Evolutionary conservation across 23 red algal genomes (phyloP), one percentile per base, ranked within the genome.

Genomic region (Chondrus crispus): DNA sequence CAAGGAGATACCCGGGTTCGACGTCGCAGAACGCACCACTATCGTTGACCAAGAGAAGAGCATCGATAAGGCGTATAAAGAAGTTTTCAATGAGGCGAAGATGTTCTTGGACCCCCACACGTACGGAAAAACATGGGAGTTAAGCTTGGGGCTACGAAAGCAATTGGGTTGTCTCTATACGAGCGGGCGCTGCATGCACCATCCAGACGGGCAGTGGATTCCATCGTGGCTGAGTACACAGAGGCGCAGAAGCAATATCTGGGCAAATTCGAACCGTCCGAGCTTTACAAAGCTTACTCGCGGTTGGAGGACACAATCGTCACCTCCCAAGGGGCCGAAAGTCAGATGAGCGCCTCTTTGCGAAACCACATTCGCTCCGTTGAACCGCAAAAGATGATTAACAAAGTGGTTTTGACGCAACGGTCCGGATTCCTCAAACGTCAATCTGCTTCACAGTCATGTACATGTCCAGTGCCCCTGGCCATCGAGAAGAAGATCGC

Each of bases 11-110:
- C 7, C 54, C 36, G 81, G 81, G 7, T 85, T 44, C n/a, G 81
- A 85, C 47, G 36, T 68, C 48, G 3, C 81, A 3, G 35, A 36
- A 5, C 81, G 81, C 4, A 85, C 81, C 13, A 85, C 57, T 28
- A 64, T 85, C 7, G 81, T 85, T 1, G 81, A 85, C 18, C 81
- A 85, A 35, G 55, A 85, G 41, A 85, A 85, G 36, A 68, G 81
- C 16, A 85, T 85, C 33, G 81, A 85, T 36, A n/a, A 26, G 18
- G 81, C 81, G 48, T 68, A 68, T 60, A 45, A 49, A 28, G 81
- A 85, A 35, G 81, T 85, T 22, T 85, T 85, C 42, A 38, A 44
- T 24, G 33, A n/a, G 3, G 81, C 81, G 5, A 85, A 68, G 68
- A 47, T 85, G 52, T 85, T 44, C 47, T 85, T 4, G 81, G 68